Evolutionary conservation across 257 asterid species (phyloP).

Genomic region (Osmanthus fragrans): DNA sequence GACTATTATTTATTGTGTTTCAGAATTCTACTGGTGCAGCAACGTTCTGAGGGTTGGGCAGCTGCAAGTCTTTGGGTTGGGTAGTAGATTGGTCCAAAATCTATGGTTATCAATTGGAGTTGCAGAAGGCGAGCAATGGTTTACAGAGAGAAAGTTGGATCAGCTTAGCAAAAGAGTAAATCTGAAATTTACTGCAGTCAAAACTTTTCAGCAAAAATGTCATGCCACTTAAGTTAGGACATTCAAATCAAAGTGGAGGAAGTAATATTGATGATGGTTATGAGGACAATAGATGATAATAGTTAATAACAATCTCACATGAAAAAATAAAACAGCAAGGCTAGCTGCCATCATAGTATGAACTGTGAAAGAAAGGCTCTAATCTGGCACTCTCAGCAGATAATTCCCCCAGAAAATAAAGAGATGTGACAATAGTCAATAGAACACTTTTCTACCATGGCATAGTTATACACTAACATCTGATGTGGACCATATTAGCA

Average conservation of each 20-base stretch:
- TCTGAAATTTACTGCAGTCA: background rate
- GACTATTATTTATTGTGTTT: background rate
- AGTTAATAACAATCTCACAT: background rate
- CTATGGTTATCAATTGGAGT: background rate
- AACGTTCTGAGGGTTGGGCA: background rate
- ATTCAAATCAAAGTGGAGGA: background rate
- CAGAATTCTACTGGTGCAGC: background rate
- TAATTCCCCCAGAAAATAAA: background rate
- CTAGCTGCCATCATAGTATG: background rate
- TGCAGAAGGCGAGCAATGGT: background rate
- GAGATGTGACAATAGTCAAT: background rate
- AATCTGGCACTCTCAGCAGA: background rate
- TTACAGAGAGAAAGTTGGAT: background rate
- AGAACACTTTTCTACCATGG: background rate
- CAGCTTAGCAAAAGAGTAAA: background rate
- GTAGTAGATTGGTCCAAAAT: background rate
- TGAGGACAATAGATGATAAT: background rate
- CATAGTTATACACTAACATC: background rate
- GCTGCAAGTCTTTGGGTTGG: background rate
- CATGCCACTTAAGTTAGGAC: background rate
- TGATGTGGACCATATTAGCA: background rate
- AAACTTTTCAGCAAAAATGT: background rate
- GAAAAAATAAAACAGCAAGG: background rate
- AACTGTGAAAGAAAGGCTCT: background rate
- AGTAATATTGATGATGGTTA: background rate